phyloP scores from a whole-genome alignment of 2,329 filamentous ascomycete genomes.

The Fusarium sp. region DNA sequence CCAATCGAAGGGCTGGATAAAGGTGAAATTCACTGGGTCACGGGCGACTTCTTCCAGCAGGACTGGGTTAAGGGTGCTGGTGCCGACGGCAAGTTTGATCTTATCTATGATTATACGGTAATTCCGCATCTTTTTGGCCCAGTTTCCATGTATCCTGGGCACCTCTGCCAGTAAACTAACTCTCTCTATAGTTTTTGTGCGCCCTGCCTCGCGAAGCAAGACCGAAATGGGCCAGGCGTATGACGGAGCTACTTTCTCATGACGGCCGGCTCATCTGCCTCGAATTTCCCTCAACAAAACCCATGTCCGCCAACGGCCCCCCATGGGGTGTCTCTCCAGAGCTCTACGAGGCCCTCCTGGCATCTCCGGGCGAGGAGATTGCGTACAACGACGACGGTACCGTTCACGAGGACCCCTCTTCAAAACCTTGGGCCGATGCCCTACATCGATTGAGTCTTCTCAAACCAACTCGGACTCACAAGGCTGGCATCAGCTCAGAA shows the following conservation, averaged over 20 bases:
- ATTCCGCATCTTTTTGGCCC: slow-evolving; percentile 10
- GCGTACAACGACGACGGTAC: slow-evolving; percentile 65
- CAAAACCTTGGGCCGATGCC: slow-evolving; percentile 57
- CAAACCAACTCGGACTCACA: slow-evolving; percentile 65
- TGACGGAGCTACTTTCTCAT: slow-evolving; percentile 63
- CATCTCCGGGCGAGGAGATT: slow-evolving; percentile 75
- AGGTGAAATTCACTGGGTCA: slow-evolving; percentile 68
- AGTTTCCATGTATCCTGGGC: slow-evolving; percentile 7
- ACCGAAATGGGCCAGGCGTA: slow-evolving; percentile 66
- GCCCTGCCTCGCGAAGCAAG: slow-evolving; percentile 68
- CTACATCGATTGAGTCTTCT: slow-evolving; percentile 63
- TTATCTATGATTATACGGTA: slow-evolving; percentile 75
- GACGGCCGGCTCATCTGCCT: slow-evolving; percentile 71
- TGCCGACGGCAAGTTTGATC: slow-evolving; percentile 69
- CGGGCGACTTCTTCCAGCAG: slow-evolving; percentile 76
- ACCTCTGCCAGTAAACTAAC: slow-evolving; percentile 20
- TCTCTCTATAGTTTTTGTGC: slow-evolving; percentile 68
- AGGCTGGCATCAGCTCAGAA: slow-evolving; percentile 59
- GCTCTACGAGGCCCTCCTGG: slow-evolving; percentile 79
- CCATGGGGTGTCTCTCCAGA: slow-evolving; percentile 78
- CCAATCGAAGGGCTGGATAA: slow-evolving; percentile 55
- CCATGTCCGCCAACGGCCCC: slow-evolving; percentile 74
- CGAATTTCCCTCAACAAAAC: slow-evolving; percentile 83
- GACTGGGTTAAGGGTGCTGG: slow-evolving; percentile 64
- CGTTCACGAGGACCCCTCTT: slow-evolving; percentile 56